Conservation (phyloP, 306 rosid species). For the Abrus precatorius region DNA sequence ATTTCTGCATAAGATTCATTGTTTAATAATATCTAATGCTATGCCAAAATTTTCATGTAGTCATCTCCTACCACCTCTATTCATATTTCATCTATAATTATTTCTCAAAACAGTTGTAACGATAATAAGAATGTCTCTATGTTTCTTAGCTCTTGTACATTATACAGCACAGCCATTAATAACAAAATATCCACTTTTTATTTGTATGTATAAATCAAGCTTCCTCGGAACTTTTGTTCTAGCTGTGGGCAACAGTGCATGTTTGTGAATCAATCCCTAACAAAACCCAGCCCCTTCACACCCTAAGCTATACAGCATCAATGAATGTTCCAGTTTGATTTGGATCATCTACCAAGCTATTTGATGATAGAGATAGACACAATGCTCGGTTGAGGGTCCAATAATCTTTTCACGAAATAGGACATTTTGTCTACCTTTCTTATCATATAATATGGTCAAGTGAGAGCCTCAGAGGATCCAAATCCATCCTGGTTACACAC, state of each 20-base stretch:
- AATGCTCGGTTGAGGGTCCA: neutral
- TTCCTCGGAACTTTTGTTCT: neutral
- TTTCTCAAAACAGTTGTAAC: neutral
- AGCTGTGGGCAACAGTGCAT: neutral
- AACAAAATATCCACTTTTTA: neutral
- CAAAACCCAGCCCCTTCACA: conserved; percentile 2
- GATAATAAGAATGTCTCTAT: neutral
- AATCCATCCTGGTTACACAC: conserved; percentile 3
- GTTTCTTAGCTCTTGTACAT: neutral
- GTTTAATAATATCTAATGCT: neutral
- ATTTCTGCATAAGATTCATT: neutral
- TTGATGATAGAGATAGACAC: neutral
- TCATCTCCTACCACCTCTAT: neutral
- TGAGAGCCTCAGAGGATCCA: conserved; percentile 1
- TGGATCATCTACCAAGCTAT: neutral
- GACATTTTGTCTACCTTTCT: neutral
- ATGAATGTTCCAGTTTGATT: conserved; percentile 3
- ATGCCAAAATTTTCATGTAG: neutral
- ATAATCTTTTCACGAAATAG: neutral
- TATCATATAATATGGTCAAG: neutral
- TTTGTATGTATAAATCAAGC: neutral
- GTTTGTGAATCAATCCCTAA: neutral
- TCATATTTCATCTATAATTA: conserved; percentile 15
- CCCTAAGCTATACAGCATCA: neutral
- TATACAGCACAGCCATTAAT: conserved; percentile 5